Conservation (phyloP, 495 filamentous ascomycete genomes). For the Lasiosphaeria miniovina region DNA sequence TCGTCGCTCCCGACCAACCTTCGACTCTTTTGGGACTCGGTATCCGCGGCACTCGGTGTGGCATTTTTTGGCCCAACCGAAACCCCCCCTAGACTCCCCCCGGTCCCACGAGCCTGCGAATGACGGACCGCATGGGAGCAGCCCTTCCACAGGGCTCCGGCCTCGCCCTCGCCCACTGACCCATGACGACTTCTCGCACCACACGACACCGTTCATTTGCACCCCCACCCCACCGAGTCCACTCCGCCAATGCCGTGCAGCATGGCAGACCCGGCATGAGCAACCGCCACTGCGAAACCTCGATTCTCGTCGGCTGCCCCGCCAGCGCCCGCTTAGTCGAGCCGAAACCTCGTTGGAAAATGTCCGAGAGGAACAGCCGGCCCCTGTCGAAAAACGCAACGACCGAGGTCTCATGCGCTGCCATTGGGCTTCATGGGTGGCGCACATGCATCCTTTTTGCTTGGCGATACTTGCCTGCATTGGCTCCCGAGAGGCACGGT, state of each 20-base stretch:
- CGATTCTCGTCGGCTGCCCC: not conserved
- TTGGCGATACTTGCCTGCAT: not conserved
- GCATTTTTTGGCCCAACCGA: too few species aligned
- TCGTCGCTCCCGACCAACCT: constrained; percentile 16
- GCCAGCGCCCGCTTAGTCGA: not conserved
- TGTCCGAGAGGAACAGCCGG: constrained; percentile 1
- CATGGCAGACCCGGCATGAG: constrained; percentile 1
- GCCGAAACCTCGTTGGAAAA: not conserved
- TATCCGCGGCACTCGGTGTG: too few species aligned
- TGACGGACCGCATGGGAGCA: not conserved
- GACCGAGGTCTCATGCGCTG: not conserved
- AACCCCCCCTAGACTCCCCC: too few species aligned
- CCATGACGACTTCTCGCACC: not conserved
- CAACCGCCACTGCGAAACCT: not conserved
- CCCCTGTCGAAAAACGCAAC: not conserved
- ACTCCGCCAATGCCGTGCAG: not conserved
- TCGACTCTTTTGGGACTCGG: constrained; percentile 16
- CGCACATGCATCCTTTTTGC: not conserved
- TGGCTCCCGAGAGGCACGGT: constrained; percentile 10
- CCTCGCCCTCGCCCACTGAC: constrained; percentile 1
- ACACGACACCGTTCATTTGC: not conserved
- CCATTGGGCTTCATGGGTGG: not conserved
- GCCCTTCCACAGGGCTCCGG: constrained; percentile 3
- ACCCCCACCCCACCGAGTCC: constrained; percentile 2
- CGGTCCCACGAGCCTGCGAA: too few species aligned